These are phyloP conservation scores for Ganoderma boninense DNA, from an alignment of 1,284 basidiomycete species.

Conservation along the genomic window DNA sequence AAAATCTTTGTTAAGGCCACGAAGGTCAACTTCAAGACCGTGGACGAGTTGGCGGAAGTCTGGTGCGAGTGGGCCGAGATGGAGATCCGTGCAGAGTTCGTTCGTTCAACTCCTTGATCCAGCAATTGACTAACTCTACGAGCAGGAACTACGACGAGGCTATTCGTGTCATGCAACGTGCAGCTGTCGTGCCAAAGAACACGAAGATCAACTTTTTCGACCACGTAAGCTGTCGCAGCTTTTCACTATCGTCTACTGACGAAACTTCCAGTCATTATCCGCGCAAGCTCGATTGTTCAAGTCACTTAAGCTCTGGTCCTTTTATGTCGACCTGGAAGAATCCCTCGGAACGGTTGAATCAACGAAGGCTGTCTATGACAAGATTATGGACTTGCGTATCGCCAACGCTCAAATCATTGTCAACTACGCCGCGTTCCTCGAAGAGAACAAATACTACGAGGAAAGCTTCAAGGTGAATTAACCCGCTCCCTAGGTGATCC, in stretches of 20 bases:
- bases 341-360: constrained; percentile 94
- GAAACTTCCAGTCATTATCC: constrained; percentile 67
- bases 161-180: constrained; percentile 95
- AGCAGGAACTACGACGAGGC: constrained; percentile 95
- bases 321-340: constrained; percentile 97
- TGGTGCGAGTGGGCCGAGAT: constrained; percentile 99
- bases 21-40: constrained; percentile 92
- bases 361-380: constrained; percentile 94
- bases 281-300: constrained; percentile 96
- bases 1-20: constrained; percentile 94
- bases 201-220: constrained; percentile 95
- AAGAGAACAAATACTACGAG: constrained; percentile 98
- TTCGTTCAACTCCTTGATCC: constrained; percentile 26
- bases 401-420: constrained; percentile 99
- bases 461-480: constrained; percentile 91
- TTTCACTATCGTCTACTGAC: neutral
- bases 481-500: neutral
- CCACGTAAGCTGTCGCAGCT: constrained; percentile 64
- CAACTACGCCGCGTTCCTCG: constrained; percentile 97
- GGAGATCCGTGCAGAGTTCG: constrained; percentile 95
- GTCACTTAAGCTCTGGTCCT: constrained; percentile 98
- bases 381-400: constrained; percentile 96
- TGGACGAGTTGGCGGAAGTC: constrained; percentile 97
- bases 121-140: constrained; percentile 11
- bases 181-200: constrained; percentile 89